A percentile compares a stretch with the other conserved stretches of the same genome.
Evolutionary conservation across 2,329 filamentous ascomycete genomes (phyloP).

Genomic region (Pestalotiopsis sp.): DNA sequence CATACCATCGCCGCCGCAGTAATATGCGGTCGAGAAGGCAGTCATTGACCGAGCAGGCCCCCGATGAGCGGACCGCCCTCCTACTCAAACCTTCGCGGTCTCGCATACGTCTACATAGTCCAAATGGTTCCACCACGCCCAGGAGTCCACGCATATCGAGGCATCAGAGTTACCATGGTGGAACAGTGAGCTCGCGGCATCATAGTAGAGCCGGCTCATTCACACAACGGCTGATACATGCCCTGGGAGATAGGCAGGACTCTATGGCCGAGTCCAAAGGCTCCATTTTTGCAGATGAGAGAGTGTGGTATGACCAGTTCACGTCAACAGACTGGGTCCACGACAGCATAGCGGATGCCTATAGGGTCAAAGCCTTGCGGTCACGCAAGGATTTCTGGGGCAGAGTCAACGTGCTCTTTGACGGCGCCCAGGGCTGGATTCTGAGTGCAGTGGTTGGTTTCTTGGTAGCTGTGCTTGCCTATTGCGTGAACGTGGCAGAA

Average conservation of each 20-base stretch:
- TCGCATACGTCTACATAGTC: slow-evolving; percentile 41
- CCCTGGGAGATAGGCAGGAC: slow-evolving; percentile 58
- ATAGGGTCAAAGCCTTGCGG: slow-evolving; percentile 80
- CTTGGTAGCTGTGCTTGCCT: slow-evolving; percentile 81
- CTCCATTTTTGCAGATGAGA: slow-evolving; percentile 73
- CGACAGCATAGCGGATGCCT: slow-evolving; percentile 92
- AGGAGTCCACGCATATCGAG: slow-evolving; percentile 27
- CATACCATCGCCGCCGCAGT: slow-evolving; percentile 18
- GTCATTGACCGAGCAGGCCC: slow-evolving; percentile 23
- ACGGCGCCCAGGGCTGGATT: slow-evolving; percentile 92
- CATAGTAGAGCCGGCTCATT: slow-evolving; percentile 61
- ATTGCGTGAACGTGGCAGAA: slow-evolving; percentile 86
- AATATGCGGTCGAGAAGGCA: slow-evolving; percentile 23
- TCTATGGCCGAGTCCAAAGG: slow-evolving; percentile 64
- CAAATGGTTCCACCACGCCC: slow-evolving; percentile 20
- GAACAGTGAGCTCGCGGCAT: slow-evolving; percentile 37
- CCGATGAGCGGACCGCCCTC: slow-evolving; percentile 44
- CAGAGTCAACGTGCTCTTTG: slow-evolving; percentile 73
- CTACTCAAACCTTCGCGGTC: slow-evolving; percentile 41
- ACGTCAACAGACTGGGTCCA: slow-evolving; percentile 98
- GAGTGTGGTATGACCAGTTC: slow-evolving; percentile 98
- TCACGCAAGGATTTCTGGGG: slow-evolving; percentile 82
- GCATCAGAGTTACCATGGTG: slow-evolving; percentile 45
- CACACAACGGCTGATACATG: slow-evolving; percentile 61
- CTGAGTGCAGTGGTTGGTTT: slow-evolving; percentile 87